phyloP scores from a whole-genome alignment of 2,329 filamentous ascomycete genomes.

The Trichoderma cornu-damae region DNA sequence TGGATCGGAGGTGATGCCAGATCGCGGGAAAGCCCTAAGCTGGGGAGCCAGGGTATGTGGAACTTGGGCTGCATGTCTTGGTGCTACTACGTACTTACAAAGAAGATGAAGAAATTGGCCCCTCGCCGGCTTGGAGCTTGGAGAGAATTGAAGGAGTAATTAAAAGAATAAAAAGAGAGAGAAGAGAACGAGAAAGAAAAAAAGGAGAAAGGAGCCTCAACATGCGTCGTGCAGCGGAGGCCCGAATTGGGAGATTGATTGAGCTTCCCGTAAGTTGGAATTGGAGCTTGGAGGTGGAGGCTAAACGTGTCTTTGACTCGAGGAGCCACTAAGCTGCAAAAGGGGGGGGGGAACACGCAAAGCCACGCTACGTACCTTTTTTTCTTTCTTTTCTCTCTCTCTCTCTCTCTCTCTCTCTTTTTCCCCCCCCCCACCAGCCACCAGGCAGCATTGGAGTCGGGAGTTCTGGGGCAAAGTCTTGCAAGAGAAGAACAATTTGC shows the following conservation, averaged over 20 bases:
- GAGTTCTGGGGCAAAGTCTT: too few species aligned
- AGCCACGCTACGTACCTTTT: neutral
- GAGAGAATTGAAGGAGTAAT: neutral
- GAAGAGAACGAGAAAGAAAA: slow-evolving; percentile 4
- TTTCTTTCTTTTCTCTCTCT: neutral
- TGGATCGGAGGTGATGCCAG: neutral
- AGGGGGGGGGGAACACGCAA: slow-evolving; percentile 6
- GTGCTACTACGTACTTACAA: slow-evolving; percentile 22
- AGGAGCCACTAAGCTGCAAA: slow-evolving; percentile 14
- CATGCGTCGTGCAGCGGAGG: slow-evolving; percentile 14
- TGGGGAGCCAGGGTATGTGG: neutral
- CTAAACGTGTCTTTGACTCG: slow-evolving; percentile 17
- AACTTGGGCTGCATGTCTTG: neutral
- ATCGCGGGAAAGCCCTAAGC: neutral
- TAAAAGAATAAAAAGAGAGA: neutral
- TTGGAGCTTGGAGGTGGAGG: slow-evolving; percentile 13
- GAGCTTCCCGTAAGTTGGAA: slow-evolving; percentile 16
- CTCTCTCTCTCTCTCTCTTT: too few species aligned
- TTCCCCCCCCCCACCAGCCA: too few species aligned
- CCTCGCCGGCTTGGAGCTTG: neutral
- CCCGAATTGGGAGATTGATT: slow-evolving; percentile 11
- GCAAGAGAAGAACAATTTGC: too few species aligned
- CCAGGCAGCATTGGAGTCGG: too few species aligned
- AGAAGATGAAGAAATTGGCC: neutral
- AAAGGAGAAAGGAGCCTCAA: slow-evolving; percentile 13